Base-by-base conservation (phyloP, 1,284 basidiomycete species). In the Microbotryum silenes-acaulis region DNA sequence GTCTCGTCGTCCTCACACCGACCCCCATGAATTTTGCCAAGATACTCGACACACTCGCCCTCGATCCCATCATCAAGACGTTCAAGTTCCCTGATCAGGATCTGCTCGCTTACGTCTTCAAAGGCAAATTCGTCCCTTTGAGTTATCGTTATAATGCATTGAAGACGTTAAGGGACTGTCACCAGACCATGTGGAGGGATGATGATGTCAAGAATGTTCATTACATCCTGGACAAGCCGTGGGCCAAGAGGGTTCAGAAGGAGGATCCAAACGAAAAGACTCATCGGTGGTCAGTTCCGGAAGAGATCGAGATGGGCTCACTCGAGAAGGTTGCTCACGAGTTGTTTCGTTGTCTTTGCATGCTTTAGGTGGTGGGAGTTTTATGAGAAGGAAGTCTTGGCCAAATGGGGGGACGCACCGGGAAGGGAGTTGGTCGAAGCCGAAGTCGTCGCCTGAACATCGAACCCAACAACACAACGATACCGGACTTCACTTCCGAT, bases 31-130 rank as follows among this genome's bases (percentile, higher is more conserved):
- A 85, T 9, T 87, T 89, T 56, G 63, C 74, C 4, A 72, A 72
- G 18, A 80, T 94, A 63, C 76, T 79, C 23, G 70, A 82, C 47
- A 83, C 82, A 74, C 82, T 97, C 56, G 74, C 79, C 59, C 86
- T 83, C 2, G 85, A 86, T 29, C 83, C 86, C 5, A 80, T 83
- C 7, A 80, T 96, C 18, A 70, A 82, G 6, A 80, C 80, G 1
- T 93, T 86, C 77, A 79, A 79, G 47, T 97, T 97, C 75, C 86
- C 91, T 0, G 93, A 97, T 74, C 93, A 97, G 76, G 93, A 97
- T 72, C 81, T 96, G 27, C 82, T 97, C 37, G 82, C 91, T 1
- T 83, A 82, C 42, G 83, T 85, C 72, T 97, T 93, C 78, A 76
- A 79, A 56, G 87, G 85, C 14, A 66, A 67, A 55, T 79, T 80